These are phyloP conservation scores for Nicotiana tomentosiformis DNA, from an alignment of 257 asterid species.

Conservation along the genomic window DNA sequence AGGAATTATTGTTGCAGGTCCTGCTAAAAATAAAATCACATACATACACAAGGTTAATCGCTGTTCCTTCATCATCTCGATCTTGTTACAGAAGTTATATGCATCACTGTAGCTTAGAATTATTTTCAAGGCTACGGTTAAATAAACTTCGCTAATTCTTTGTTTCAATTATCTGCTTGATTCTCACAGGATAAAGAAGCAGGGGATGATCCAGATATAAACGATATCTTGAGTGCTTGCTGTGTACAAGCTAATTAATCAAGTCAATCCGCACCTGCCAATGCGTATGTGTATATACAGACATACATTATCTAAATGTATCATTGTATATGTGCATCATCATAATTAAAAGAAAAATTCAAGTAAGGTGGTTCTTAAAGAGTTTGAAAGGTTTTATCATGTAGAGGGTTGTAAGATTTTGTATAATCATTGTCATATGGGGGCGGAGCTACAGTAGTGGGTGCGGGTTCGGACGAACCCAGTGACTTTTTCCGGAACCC, in stretches of 20 bases:
- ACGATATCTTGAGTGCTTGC: constrained; percentile 68
- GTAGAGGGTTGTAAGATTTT: neutral
- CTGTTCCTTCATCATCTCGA: neutral
- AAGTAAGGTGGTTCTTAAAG: neutral
- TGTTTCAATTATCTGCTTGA: neutral
- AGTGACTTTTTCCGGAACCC: too few relatives aligned
- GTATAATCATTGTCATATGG: neutral
- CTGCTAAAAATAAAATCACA: constrained; percentile 70
- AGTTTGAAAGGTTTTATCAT: neutral
- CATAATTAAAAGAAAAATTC: neutral
- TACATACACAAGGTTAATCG: constrained; percentile 72
- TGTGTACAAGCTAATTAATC: constrained; percentile 30
- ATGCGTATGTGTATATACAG: neutral
- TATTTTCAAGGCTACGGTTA: neutral
- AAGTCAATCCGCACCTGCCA: neutral
- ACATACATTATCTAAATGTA: neutral
- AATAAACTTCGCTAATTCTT: neutral
- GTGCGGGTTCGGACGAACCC: too few relatives aligned
- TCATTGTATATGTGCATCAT: neutral
- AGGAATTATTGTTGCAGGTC: constrained; percentile 91
- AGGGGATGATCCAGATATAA: constrained; percentile 76
- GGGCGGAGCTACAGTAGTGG: too few relatives aligned
- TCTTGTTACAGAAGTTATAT: neutral
- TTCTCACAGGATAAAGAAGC: constrained; percentile 81
- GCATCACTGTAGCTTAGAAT: neutral